Percentiles rank a stretch among this genome's conserved stretches.
Evolutionary conservation across 108 stramenopile species (phyloP).

Genomic region (Skeletonema potamos): DNA sequence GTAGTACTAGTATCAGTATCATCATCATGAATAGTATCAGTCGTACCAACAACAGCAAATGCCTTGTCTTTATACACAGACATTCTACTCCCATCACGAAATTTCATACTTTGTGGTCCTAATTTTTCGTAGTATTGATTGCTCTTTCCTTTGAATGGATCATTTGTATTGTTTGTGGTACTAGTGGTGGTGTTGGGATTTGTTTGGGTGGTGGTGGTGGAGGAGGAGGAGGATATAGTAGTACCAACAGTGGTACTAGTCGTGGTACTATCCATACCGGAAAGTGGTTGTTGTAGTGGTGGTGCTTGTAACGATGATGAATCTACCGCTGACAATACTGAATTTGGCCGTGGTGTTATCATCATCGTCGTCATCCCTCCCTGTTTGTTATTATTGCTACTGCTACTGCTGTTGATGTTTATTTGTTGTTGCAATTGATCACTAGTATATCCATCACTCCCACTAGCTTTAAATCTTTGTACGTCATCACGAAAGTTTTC

Average conservation of each 20-base stretch:
- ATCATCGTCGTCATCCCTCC: too few relatives aligned
- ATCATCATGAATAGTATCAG: background rate
- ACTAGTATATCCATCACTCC: background rate
- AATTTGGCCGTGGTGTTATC: background rate
- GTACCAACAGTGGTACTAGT: too few relatives aligned
- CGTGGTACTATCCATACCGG: too few relatives aligned
- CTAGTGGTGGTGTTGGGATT: background rate
- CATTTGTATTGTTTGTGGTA: background rate
- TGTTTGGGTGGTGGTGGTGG: background rate
- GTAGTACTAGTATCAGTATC: too few relatives aligned
- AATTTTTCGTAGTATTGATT: background rate
- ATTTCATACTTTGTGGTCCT: conserved; percentile 27
- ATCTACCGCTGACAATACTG: background rate
- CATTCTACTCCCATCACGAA: conserved; percentile 32
- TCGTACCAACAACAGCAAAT: background rate
- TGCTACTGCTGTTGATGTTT: too few relatives aligned
- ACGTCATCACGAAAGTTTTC: background rate
- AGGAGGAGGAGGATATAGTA: too few relatives aligned
- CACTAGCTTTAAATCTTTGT: background rate
- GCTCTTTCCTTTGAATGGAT: background rate
- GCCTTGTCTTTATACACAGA: conserved; percentile 17
- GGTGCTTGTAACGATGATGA: background rate
- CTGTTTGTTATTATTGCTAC: too few relatives aligned
- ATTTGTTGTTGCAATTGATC: background rate
- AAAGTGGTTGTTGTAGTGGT: background rate